Conservation (phyloP, 148 eudicot genomes). For the Persicaria tinctoria region DNA sequence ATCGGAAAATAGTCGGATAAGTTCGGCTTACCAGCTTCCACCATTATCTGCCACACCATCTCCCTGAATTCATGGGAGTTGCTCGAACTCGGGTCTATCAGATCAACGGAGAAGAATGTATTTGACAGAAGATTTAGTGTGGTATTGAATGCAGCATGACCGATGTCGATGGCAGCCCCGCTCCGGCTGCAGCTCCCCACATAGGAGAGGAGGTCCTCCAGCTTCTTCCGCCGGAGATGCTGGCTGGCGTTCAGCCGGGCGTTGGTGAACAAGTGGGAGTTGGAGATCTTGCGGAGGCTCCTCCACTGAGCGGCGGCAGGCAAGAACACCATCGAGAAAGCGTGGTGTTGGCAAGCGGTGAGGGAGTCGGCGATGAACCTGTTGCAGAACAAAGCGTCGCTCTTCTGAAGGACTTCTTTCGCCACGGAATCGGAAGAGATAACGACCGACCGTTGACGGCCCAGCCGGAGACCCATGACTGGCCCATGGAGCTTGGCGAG, state of each 20-base stretch:
- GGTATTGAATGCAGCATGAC: not conserved
- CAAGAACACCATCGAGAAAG: not conserved
- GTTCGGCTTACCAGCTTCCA: constrained; percentile 11
- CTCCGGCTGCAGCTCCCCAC: not conserved
- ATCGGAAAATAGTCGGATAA: constrained; percentile 10
- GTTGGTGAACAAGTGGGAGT: not conserved
- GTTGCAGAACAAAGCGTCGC: constrained; percentile 2
- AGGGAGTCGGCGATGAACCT: not conserved
- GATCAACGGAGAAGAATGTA: constrained; percentile 7
- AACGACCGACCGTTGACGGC: not conserved
- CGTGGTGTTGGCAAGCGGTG: not conserved
- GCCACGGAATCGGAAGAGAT: constrained; percentile 4
- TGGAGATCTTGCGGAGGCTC: constrained; percentile 1
- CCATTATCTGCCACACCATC: constrained; percentile 8
- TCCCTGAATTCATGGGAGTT: constrained; percentile 7
- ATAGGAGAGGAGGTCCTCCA: constrained; percentile 6
- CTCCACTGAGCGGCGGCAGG: not conserved
- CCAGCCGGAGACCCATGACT: constrained; percentile 8
- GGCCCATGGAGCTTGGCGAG: constrained; percentile 12
- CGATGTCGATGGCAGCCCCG: not conserved
- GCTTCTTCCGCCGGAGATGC: not conserved
- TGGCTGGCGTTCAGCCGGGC: not conserved
- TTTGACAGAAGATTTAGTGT: not conserved
- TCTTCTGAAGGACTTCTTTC: constrained; percentile 6
- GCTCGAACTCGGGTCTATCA: not conserved